Evolutionary conservation across 139 green algal species (phyloP), one percentile per base, ranked within the genome.

Genomic region (Tetratostichococcus sp.): DNA sequence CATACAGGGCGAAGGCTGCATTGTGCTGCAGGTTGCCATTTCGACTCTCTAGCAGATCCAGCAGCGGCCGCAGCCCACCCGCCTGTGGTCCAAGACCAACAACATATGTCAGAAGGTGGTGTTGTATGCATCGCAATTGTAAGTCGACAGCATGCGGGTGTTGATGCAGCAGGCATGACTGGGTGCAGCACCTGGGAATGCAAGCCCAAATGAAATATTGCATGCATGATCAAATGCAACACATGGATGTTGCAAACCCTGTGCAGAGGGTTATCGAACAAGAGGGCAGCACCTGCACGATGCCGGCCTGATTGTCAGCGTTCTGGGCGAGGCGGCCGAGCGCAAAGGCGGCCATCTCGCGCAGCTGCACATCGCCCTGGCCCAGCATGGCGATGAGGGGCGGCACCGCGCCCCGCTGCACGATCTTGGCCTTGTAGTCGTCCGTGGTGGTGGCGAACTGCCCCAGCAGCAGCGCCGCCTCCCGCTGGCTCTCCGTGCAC

Each of bases 331-430:
- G 83, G 28, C 95, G 84, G 21, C 96, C 96, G 71, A 99, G 82
- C 22, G 95, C 96, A 92, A 99, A 99, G 1, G 96, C 94, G 11
- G 95, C 93, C 95, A 99, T 99, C 84, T 99, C 96, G 39, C 90
- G 86, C 28, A 98, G 80, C 76, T 93, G 88, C 2, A 71, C 69
- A 80, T 98, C 93, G 0, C 50, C 35, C 31, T 83, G 71, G 26
- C 43, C 69, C 69, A 99, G 90, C 96, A 99, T 99, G 28, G 76
- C 77, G 35, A 99, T 93, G 19, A 99, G 86, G 28, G 94, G 91
- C 1, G 90, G 84, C 68, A 99, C 88, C 4, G 93, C 96, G 14
- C 96, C 96, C 8, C 95, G 84, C 89, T 35, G 65, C 65, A 70
- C 88, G 66, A 98, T 98, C 74, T 91, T 92, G 65, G 82, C 82